Conservation (phyloP, 768 basidiomycete genomes). For the Paxillus involutus region DNA sequence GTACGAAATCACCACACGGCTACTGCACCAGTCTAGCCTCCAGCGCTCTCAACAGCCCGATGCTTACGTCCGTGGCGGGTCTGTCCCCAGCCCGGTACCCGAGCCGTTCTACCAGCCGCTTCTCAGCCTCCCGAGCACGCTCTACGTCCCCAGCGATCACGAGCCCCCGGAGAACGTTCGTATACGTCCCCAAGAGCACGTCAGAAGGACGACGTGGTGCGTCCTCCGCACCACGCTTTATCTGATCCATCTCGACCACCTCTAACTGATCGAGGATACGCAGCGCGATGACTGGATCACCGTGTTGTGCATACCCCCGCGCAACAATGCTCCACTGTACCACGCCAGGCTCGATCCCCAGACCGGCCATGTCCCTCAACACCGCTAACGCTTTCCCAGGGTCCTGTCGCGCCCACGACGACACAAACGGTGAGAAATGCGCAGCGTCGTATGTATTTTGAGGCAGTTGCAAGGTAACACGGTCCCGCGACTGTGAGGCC, state of each 20-base stretch:
- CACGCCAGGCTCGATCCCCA: slow-evolving; percentile 44
- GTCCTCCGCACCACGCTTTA: neutral
- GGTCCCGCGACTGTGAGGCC: neutral
- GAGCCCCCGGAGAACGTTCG: slow-evolving; percentile 39
- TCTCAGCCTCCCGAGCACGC: slow-evolving; percentile 33
- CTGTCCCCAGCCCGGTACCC: slow-evolving; percentile 26
- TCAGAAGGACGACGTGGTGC: neutral
- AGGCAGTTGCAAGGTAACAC: slow-evolving; percentile 21
- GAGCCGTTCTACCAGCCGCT: slow-evolving; percentile 19
- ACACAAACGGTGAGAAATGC: slow-evolving; percentile 57
- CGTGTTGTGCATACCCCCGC: slow-evolving; percentile 42
- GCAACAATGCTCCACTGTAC: slow-evolving; percentile 53
- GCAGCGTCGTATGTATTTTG: slow-evolving; percentile 32
- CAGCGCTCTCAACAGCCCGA: slow-evolving; percentile 18
- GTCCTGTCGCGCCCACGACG: slow-evolving; percentile 32
- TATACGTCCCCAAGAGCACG: slow-evolving; percentile 34
- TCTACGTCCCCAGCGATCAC: slow-evolving; percentile 26
- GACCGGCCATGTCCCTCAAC: slow-evolving; percentile 51
- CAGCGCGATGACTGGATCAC: slow-evolving; percentile 36
- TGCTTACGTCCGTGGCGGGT: slow-evolving; percentile 20
- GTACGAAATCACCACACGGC: too few species aligned
- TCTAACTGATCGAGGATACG: slow-evolving; percentile 45
- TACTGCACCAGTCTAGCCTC: slow-evolving; percentile 4
- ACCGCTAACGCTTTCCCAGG: slow-evolving; percentile 37
- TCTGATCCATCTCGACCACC: slow-evolving; percentile 1